Evolutionary conservation across 2,329 filamentous ascomycete species (phyloP).

Genomic region (Fusarium liriodendri): DNA sequence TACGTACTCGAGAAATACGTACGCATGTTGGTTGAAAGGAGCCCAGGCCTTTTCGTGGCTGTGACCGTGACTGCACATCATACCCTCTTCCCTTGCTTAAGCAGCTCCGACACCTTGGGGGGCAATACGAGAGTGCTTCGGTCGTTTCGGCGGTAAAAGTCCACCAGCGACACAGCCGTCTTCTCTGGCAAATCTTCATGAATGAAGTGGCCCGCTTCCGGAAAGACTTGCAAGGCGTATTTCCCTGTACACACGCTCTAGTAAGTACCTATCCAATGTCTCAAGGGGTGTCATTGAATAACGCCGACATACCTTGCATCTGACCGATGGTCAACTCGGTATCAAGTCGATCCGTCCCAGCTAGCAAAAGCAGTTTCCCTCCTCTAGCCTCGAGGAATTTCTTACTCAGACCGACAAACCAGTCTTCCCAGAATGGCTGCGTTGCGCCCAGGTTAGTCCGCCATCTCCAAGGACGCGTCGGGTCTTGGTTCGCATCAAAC

Average conservation of each 20-base stretch:
- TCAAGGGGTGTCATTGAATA: background rate
- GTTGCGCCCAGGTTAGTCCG: constrained; percentile 85
- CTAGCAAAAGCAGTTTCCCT: constrained; percentile 86
- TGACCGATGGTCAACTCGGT: constrained; percentile 95
- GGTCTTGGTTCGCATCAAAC: constrained; percentile 54
- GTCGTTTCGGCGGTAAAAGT: constrained; percentile 94
- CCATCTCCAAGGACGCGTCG: constrained; percentile 77
- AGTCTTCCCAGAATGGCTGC: constrained; percentile 92
- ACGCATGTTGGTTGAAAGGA: background rate
- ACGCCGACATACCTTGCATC: constrained; percentile 81
- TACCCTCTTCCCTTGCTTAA: constrained; percentile 71
- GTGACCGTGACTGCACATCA: constrained; percentile 41
- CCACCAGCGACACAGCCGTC: constrained; percentile 84
- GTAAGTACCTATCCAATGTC: constrained; percentile 21
- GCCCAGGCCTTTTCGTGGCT: background rate
- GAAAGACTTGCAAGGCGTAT: constrained; percentile 94
- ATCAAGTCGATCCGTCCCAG: constrained; percentile 89
- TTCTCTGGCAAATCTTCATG: constrained; percentile 95
- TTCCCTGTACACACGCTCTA: constrained; percentile 68
- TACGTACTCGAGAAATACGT: background rate
- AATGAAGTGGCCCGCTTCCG: constrained; percentile 95
- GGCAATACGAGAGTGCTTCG: constrained; percentile 85
- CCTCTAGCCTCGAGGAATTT: constrained; percentile 87
- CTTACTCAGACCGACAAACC: constrained; percentile 88
- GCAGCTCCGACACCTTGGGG: constrained; percentile 86